A percentile compares a stretch with the other conserved stretches of the same genome.
phyloP scores from a whole-genome alignment of 2,329 filamentous ascomycete genomes.

The Gaeumannomyces tritici region DNA sequence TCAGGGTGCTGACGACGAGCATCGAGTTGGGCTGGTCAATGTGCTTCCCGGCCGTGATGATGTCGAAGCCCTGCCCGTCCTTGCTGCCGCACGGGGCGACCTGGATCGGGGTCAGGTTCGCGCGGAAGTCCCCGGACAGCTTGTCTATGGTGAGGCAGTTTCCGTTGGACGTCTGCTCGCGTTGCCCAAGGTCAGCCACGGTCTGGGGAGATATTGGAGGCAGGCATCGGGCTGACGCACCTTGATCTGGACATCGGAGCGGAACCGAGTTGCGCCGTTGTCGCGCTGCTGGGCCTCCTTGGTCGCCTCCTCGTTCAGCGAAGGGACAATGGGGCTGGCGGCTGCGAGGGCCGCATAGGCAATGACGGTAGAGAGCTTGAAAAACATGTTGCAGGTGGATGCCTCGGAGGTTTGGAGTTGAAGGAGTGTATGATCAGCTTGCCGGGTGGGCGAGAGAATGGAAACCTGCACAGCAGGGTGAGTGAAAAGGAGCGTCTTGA shows the following conservation, averaged over 20 bases:
- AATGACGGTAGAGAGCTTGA: slow-evolving; percentile 15
- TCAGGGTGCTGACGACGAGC: slow-evolving; percentile 46
- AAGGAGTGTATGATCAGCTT: neutral
- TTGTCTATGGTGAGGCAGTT: slow-evolving; percentile 35
- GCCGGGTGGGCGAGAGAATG: slow-evolving; percentile 13
- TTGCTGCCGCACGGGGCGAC: slow-evolving; percentile 31
- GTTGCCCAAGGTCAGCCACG: slow-evolving; percentile 5
- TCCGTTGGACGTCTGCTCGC: slow-evolving; percentile 26
- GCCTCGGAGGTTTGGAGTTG: neutral
- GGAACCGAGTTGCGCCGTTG: slow-evolving; percentile 30
- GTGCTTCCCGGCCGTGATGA: slow-evolving; percentile 40
- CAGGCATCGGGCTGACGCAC: slow-evolving; percentile 5
- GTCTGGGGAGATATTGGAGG: neutral
- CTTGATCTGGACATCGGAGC: slow-evolving; percentile 32
- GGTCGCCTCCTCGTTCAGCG: slow-evolving; percentile 31
- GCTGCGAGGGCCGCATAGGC: slow-evolving; percentile 16
- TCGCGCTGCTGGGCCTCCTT: slow-evolving; percentile 36
- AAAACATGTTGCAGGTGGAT: slow-evolving; percentile 11
- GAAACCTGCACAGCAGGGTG: slow-evolving; percentile 22
- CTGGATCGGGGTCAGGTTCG: slow-evolving; percentile 36
- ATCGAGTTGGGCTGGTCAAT: slow-evolving; percentile 34
- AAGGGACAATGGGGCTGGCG: slow-evolving; percentile 23
- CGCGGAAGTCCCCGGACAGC: slow-evolving; percentile 37
- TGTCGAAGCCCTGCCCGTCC: slow-evolving; percentile 34
- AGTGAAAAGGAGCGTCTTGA: slow-evolving; percentile 7